Base-by-base conservation (phyloP, 116 monocot genomes). In the Phalaenopsis hybrid region DNA sequence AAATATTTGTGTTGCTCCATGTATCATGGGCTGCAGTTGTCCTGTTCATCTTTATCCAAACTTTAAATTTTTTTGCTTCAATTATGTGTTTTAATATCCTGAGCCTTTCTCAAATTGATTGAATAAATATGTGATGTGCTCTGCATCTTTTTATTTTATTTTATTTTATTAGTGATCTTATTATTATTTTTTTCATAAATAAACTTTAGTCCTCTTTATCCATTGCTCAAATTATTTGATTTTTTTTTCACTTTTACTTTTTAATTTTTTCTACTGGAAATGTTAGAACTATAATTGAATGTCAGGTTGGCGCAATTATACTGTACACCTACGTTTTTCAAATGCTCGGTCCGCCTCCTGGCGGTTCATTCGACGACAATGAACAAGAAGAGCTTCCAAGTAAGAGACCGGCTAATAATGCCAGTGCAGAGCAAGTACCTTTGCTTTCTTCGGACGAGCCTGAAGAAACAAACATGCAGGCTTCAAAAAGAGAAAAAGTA, bases 361-460 rank as follows among this genome's bases (percentile, higher is more conserved):
- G n/a, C n/a, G n/a, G n/a, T n/a, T n/a, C n/a, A n/a, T n/a, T n/a
- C n/a, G n/a, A n/a, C n/a, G n/a, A n/a, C n/a, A n/a, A n/a, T n/a
- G n/a, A n/a, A n/a, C n/a, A n/a, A n/a, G n/a, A n/a, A n/a, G 84
- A 78, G 73, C 85, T 90, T 89, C 91, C 92, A 80, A 88, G 52
- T 63, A 82, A 79, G 79, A 57, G 52, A 21, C 55, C 59, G 58
- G 8, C 44, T 3, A 48, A 61, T 76, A 87, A 83, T 85, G 57
- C 58, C 87, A 82, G 77, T 49, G 87, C 94, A 68, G 92, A 96
- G 57, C 81, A 92, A 87, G 86, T 88, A 23, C 91, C 96, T 4
- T 79, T 96, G 49, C 80, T 94, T 65, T 82, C 72, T 80, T 6
- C 74, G 41, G 80, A 80, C 81, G 88, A 81, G 6, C 59, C 76